Evolutionary conservation across 306 rosid species (phyloP), one percentile per base, ranked within the genome.

Genomic region (Dryas alaskensis): DNA sequence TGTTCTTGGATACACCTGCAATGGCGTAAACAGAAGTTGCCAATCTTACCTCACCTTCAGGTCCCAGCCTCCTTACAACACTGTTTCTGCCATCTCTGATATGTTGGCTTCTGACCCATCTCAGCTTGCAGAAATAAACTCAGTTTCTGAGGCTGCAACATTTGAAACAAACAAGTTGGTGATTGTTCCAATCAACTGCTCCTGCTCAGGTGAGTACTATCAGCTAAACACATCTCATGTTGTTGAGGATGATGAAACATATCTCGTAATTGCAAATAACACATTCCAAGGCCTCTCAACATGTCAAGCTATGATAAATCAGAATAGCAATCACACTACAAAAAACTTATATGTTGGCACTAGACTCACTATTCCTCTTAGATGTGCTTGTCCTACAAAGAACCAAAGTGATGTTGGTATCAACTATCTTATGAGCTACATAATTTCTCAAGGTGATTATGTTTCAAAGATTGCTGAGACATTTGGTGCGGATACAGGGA

Each of bases 341-440:
- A 10, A 31, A 19, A 7, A 51, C 47, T 8, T 89, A n/a, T 14
- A 2, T 45, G 0, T 66, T 12, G 97, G 96, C 51, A 73, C 76
- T 37, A 72, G 52, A 39, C 65, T 94, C 22, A 59, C 1, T 37
- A 87, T 89, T 75, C 95, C 96, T 80, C 97, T 94, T 73, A 83
- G 97, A 85, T 94, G 98, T 67, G 97, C 97, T 81, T 91, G 98
- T 81, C 97, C 89, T 57, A 85, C 98, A 8, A 84, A 83, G 82
- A 91, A 87, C 46, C 97, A 89, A 83, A 88, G 77, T 16, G 79
- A 86, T 53, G 55, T 76, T 22, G 91, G 87, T 10, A 49, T 88
- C 40, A 88, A 72, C 61, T 89, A 84, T 74, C 82, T 91, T 0
- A 48, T 89, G 70, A 89, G 92, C 80, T 91, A 89, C 79, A 10